These are phyloP conservation scores for Dalechampia spathulata DNA, from an alignment of 441 rosid species.

Conservation along the genomic window DNA sequence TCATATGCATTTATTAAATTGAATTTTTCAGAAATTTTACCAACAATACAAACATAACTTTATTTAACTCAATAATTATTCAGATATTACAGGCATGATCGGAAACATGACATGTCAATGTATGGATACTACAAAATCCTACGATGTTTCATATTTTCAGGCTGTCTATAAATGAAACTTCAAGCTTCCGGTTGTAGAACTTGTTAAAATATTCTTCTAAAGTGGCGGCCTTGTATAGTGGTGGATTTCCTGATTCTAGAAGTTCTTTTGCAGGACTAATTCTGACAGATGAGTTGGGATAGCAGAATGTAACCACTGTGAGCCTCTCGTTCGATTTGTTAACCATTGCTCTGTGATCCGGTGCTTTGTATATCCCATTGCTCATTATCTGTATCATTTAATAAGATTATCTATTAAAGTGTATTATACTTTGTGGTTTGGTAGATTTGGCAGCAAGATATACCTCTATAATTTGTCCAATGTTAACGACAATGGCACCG, in stretches of 20 bases:
- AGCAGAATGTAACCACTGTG: slow-evolving; percentile 27
- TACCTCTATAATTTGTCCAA: slow-evolving; percentile 34
- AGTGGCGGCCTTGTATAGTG: slow-evolving; percentile 28
- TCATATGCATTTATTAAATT: no score
- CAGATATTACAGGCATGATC: no score
- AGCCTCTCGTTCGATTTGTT: slow-evolving; percentile 27
- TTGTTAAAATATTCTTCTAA: slow-evolving; percentile 15
- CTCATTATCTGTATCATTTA: slow-evolving; percentile 27
- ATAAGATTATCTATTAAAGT: background rate
- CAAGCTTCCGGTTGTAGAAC: slow-evolving; percentile 21
- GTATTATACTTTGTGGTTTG: background rate
- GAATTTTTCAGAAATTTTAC: no score
- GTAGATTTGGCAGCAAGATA: background rate
- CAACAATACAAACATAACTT: no score
- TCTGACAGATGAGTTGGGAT: slow-evolving; percentile 21
- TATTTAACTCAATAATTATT: no score
- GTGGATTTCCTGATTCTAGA: slow-evolving; percentile 15
- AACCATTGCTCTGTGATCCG: slow-evolving; percentile 28
- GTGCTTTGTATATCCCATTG: slow-evolving; percentile 31
- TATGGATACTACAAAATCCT: no score
- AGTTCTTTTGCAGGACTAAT: slow-evolving; percentile 25
- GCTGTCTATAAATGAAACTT: slow-evolving; percentile 22
- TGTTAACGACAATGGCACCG: slow-evolving; percentile 27
- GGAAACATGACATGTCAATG: no score
- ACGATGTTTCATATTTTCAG: slow-evolving; percentile 14